phyloP scores from a whole-genome alignment of 495 filamentous ascomycete species.

The Aspergillus cristatus region DNA sequence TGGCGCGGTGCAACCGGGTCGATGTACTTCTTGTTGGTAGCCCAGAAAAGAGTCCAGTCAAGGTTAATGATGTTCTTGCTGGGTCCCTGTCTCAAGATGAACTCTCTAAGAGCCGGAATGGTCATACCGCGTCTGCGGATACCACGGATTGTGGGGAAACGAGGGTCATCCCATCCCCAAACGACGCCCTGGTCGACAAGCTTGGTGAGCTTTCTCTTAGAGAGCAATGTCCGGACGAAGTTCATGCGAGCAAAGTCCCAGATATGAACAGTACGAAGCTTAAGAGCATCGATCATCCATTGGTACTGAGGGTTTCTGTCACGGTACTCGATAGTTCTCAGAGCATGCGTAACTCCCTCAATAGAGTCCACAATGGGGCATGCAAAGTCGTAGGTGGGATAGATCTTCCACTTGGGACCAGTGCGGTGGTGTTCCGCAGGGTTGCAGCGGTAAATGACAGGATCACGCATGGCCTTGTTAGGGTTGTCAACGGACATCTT shows the following conservation, averaged over 20 bases:
- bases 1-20: conserved; percentile 70
- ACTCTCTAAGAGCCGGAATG: conserved; percentile 65
- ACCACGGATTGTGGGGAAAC: conserved; percentile 75
- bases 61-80: conserved; percentile 71
- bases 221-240: conserved; percentile 82
- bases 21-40: conserved; percentile 77
- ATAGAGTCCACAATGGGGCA: conserved; percentile 85
- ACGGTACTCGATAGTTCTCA: conserved; percentile 93
- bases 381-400: conserved; percentile 92
- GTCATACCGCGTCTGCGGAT: conserved; percentile 74
- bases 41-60: conserved; percentile 79
- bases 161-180: conserved; percentile 82
- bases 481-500: conserved; percentile 78
- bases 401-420: conserved; percentile 83
- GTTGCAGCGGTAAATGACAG: conserved; percentile 88
- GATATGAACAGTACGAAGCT: conserved; percentile 81
- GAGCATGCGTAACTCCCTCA: conserved; percentile 90
- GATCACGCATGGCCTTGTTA: conserved; percentile 83
- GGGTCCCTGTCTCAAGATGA: conserved; percentile 75
- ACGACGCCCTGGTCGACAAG: conserved; percentile 79
- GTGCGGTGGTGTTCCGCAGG: conserved; percentile 80
- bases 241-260: conserved; percentile 98
- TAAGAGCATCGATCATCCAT: conserved; percentile 84
- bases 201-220: conserved; percentile 92
- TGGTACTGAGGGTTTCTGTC: conserved; percentile 96